Conservation (phyloP, 2,329 filamentous ascomycete genomes). For the Cladophialophora carrionii region DNA sequence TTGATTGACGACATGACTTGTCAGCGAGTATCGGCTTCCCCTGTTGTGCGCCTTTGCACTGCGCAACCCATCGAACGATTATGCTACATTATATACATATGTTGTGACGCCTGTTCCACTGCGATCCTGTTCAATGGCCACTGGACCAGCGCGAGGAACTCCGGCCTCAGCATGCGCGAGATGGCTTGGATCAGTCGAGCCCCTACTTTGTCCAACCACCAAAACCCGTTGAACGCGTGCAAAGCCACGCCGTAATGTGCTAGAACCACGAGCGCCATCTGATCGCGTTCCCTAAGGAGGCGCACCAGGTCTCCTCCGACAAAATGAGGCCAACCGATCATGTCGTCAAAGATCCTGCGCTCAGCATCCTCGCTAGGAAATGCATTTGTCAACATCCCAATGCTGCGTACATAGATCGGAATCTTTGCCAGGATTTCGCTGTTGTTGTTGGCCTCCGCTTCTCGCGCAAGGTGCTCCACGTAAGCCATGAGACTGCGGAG, state of each 20-base stretch:
- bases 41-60: background rate
- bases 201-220: conserved; percentile 14
- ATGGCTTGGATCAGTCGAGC: conserved; percentile 9
- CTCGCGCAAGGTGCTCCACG: background rate
- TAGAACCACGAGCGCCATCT: conserved; percentile 13
- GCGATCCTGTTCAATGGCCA: conserved; percentile 8
- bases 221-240: conserved; percentile 1
- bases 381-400: conserved; percentile 16
- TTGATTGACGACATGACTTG: background rate
- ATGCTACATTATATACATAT: conserved; percentile 8
- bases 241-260: conserved; percentile 14
- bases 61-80: background rate
- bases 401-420: conserved; percentile 13
- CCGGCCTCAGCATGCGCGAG: background rate
- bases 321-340: conserved; percentile 15
- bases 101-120: background rate
- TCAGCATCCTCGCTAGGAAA: conserved; percentile 6
- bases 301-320: conserved; percentile 10
- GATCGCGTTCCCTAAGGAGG: conserved; percentile 13
- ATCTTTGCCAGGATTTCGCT: background rate
- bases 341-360: conserved; percentile 13
- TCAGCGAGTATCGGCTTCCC: too few relatives aligned
- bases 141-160: conserved; percentile 3
- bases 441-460: background rate
- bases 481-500: conserved; percentile 6